Conservation (phyloP, 2,329 filamentous ascomycete genomes). For the Sarocladium strictum region DNA sequence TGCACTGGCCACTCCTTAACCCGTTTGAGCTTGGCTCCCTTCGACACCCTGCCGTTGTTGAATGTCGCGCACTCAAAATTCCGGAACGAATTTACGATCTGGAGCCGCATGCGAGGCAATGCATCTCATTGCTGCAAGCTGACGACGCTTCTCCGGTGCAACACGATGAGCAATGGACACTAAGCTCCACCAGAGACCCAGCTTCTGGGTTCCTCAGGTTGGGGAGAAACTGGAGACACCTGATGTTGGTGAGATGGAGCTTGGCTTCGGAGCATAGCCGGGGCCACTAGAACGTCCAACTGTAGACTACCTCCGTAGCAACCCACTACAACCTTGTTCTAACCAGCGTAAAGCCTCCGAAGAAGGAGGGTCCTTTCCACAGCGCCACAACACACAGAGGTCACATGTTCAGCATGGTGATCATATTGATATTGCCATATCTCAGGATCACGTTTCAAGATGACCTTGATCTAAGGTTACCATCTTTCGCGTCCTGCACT, state of each 20-base stretch:
- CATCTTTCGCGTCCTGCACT: no score
- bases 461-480: no score
- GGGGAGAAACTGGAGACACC: neutral
- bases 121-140: neutral
- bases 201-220: neutral
- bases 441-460: no score
- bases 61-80: neutral
- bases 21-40: neutral
- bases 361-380: neutral
- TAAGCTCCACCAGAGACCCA: conserved; percentile 6
- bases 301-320: no score
- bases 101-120: conserved; percentile 3
- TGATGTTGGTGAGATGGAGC: neutral
- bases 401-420: no score
- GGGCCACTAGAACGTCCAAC: neutral
- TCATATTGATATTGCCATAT: no score
- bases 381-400: neutral
- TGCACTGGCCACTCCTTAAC: neutral
- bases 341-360: neutral
- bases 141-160: neutral
- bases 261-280: conserved; percentile 6
- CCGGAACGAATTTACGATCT: neutral
- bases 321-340: neutral
- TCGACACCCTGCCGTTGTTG: neutral
- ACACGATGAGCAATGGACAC: neutral